These are phyloP conservation scores for Pugionium cornutum DNA, from an alignment of 345 rosid species.

Conservation along the genomic window DNA sequence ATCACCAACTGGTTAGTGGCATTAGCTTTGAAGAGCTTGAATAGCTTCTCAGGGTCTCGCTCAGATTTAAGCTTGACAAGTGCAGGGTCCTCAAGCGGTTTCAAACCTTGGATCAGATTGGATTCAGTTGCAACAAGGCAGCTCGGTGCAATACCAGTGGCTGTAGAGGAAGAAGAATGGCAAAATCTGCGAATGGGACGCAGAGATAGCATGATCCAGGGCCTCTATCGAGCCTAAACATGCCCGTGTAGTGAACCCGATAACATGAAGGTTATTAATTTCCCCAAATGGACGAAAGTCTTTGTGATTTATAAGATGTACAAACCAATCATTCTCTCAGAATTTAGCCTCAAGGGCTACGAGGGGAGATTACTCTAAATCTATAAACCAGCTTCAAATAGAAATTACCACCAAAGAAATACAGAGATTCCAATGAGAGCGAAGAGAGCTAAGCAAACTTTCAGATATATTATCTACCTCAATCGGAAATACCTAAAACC, in stretches of 20 bases:
- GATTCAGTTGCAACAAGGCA: slow-evolving; percentile 22
- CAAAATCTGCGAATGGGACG: slow-evolving; percentile 58
- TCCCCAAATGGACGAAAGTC: slow-evolving; percentile 17
- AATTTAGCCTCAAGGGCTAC: background rate
- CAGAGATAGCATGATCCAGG: slow-evolving; percentile 64
- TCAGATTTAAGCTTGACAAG: slow-evolving; percentile 74
- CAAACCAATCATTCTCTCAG: slow-evolving; percentile 22
- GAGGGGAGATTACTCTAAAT: background rate
- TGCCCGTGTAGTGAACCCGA: slow-evolving; percentile 37
- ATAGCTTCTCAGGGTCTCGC: slow-evolving; percentile 75
- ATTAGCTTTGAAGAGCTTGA: slow-evolving; percentile 63
- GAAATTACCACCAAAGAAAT: background rate
- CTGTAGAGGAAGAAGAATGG: slow-evolving; percentile 36
- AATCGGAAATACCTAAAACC: slow-evolving; percentile 28
- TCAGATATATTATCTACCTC: slow-evolving; percentile 20
- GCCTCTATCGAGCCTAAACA: slow-evolving; percentile 49
- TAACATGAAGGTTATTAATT: slow-evolving; percentile 6
- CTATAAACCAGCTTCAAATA: background rate
- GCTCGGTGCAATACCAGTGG: slow-evolving; percentile 38
- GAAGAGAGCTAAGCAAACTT: slow-evolving; percentile 1
- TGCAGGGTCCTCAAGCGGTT: slow-evolving; percentile 58
- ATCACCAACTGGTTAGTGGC: slow-evolving; percentile 60
- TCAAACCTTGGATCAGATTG: slow-evolving; percentile 26
- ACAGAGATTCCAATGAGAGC: background rate
- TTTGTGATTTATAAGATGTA: slow-evolving; percentile 22